These are phyloP conservation scores for Oryza coarctata DNA, from an alignment of 176 grass and related monocot species.

Conservation along the genomic window DNA sequence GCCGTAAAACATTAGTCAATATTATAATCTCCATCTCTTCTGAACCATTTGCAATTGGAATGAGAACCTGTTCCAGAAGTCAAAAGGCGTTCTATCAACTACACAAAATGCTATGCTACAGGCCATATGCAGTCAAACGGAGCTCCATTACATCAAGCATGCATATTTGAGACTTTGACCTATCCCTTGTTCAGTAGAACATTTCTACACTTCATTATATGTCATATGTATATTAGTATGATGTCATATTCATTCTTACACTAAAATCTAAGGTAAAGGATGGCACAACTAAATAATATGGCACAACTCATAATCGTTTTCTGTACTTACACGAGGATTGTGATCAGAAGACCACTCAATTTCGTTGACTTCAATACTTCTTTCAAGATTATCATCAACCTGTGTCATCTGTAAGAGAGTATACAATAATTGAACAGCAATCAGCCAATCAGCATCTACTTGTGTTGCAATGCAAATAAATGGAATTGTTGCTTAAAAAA, in stretches of 20 bases:
- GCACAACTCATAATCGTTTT: slow-evolving; percentile 7
- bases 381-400: slow-evolving; percentile 41
- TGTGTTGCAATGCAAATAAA: background rate
- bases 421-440: background rate
- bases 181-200: background rate
- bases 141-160: slow-evolving; percentile 27
- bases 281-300: background rate
- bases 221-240: background rate
- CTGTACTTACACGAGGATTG: slow-evolving; percentile 65
- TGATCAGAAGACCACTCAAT: slow-evolving; percentile 70
- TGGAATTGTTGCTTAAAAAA: background rate
- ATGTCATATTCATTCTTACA: slow-evolving; percentile 9
- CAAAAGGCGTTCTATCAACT: slow-evolving; percentile 16
- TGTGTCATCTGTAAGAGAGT: slow-evolving; percentile 46
- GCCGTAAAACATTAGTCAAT: slow-evolving; percentile 75
- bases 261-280: slow-evolving; percentile 25
- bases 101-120: slow-evolving; percentile 3
- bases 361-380: slow-evolving; percentile 73
- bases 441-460: background rate
- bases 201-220: background rate
- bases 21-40: slow-evolving; percentile 91
- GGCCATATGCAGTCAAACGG: background rate
- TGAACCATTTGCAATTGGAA: slow-evolving; percentile 89
- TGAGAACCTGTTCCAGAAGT: slow-evolving; percentile 69
- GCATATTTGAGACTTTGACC: background rate